Evolutionary conservation across 768 basidiomycete species (phyloP), one percentile per base, ranked within the genome.

Genomic region (Serendipita sp.): DNA sequence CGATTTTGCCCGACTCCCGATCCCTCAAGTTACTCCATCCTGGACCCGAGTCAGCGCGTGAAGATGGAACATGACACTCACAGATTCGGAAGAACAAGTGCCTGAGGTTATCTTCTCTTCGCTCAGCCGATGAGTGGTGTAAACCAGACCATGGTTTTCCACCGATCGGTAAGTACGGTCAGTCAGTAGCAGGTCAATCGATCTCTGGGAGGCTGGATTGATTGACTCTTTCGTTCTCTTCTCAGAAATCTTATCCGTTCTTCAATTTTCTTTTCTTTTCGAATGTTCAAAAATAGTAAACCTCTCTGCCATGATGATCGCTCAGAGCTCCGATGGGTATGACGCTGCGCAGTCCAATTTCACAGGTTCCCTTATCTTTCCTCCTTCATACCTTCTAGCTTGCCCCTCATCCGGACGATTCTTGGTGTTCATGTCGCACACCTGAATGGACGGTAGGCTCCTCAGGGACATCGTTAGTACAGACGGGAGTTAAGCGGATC

Each of bases 381-480:
- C 74, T 81, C 3, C 73, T 86, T 0, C 94, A 97, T 74, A 90
- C 90, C 0, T 80, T 80, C 65, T 23, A 23, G 23, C 23, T 97
- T 97, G 74, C 80, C 97, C 63, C 81, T 97, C 1, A 74, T 89
- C 30, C 76, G 95, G 44, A 96, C 95, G 0, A 81, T 94, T 2
- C 79, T 98, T 28, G 92, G 90, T 69, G 83, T 98, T 3, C 82
- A 83, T 3, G 94, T 95, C 0, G 95, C 95, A 1, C 79, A 83
- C 60, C 77, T 98, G 23, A 23, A 23, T 23, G 1, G 95, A 98
- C 70, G 95, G 95, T 11, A 76, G 84, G 63, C 88, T 98, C 68
- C 95, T 95, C 2, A 76, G 89, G 62, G 88, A 93, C 73, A 75
- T 98, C 66, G 93, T 89, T 65, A 89, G 84, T 52, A 93, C 91